phyloP scores from a whole-genome alignment of 306 rosid genomes.

The Castanea crenata region DNA sequence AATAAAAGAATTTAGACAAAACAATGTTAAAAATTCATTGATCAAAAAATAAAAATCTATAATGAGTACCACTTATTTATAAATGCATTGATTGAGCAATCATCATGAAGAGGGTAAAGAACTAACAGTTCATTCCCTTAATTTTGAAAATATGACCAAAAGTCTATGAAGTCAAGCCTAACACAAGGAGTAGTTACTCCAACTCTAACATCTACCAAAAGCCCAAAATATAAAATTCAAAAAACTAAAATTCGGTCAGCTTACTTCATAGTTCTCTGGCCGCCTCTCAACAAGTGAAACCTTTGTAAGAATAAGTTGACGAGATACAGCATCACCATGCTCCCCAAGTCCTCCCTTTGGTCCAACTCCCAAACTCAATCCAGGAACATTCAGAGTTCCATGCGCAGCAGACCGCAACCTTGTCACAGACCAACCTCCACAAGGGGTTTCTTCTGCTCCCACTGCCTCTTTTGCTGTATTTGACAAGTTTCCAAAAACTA shows the following conservation, averaged over 20 bases:
- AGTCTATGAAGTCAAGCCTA: not conserved
- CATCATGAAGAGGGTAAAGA: no score
- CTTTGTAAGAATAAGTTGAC: constrained; percentile 96
- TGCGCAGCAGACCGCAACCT: constrained; percentile 95
- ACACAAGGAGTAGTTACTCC: not conserved
- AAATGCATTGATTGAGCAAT: not conserved
- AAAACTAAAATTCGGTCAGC: constrained; percentile 43
- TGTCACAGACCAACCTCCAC: constrained; percentile 96
- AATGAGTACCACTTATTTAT: not conserved
- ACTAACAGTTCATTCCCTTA: not conserved
- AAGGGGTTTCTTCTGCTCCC: constrained; percentile 97
- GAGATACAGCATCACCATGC: constrained; percentile 93
- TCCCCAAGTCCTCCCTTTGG: constrained; percentile 99
- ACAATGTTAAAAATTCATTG: not conserved
- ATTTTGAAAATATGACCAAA: not conserved
- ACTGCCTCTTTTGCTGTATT: constrained; percentile 91
- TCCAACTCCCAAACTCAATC: constrained; percentile 90
- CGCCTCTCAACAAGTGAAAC: constrained; percentile 97
- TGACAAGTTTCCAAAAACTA: constrained; percentile 17
- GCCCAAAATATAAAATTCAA: not conserved
- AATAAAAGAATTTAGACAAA: not conserved
- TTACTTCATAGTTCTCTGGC: constrained; percentile 98
- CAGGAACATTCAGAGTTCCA: constrained; percentile 92
- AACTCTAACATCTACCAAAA: constrained; percentile 12
- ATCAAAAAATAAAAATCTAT: not conserved